phyloP scores from a whole-genome alignment of 768 basidiomycete species.

The Tubosaeta sp. region DNA sequence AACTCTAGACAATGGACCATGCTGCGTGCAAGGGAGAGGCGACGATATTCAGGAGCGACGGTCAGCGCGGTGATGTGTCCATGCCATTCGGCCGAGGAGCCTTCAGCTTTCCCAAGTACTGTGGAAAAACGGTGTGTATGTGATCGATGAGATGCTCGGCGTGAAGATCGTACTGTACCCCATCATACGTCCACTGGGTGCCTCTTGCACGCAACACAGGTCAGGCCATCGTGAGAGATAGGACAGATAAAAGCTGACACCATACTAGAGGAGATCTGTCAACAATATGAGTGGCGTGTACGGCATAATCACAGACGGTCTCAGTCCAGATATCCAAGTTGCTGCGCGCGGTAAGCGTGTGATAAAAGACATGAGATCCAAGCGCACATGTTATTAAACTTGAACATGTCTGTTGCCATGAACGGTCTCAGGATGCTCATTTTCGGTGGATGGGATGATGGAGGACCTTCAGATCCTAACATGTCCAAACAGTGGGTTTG shows the following conservation, averaged over 20 bases:
- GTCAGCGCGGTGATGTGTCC: slow-evolving; percentile 95
- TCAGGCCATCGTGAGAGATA: slow-evolving; percentile 93
- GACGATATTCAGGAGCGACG: slow-evolving; percentile 90
- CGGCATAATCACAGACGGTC: slow-evolving; percentile 56
- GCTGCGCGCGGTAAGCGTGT: slow-evolving; percentile 37
- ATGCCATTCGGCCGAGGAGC: slow-evolving; percentile 70
- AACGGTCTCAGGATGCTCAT: slow-evolving; percentile 90
- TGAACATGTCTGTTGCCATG: slow-evolving; percentile 85
- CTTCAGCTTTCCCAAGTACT: slow-evolving; percentile 97
- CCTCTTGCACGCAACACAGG: slow-evolving; percentile 78
- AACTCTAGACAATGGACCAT: slow-evolving; percentile 86
- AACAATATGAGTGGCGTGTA: neutral
- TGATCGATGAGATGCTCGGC: slow-evolving; percentile 6
- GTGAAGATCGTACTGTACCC: slow-evolving; percentile 70
- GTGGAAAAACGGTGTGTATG: slow-evolving; percentile 3
- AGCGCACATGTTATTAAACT: slow-evolving; percentile 84
- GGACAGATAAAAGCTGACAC: slow-evolving; percentile 80
- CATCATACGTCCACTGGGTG: slow-evolving; percentile 81
- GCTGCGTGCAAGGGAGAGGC: slow-evolving; percentile 77
- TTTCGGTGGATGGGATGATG: slow-evolving; percentile 7
- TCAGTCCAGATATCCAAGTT: slow-evolving; percentile 98
- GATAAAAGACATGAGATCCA: neutral
- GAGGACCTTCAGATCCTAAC: slow-evolving; percentile 27
- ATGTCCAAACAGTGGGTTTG: slow-evolving; percentile 19
- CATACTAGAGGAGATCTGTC: slow-evolving; percentile 51